Evolutionary conservation across 495 filamentous ascomycete genomes (phyloP).

Genomic region (Xylaria venustula): DNA sequence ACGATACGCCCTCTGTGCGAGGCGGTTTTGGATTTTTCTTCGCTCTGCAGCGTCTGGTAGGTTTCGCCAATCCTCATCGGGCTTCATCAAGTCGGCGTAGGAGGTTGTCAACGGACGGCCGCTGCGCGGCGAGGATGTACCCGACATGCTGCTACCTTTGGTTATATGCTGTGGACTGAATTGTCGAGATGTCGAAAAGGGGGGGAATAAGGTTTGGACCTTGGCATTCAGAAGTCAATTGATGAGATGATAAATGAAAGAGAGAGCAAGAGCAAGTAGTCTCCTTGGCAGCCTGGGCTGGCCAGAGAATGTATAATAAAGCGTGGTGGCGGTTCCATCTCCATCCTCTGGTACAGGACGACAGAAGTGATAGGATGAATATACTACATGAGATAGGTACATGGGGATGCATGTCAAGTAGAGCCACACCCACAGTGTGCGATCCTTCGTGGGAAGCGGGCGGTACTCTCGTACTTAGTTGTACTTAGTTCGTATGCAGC

Average conservation of each 20-base stretch:
- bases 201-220: background rate
- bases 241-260: background rate
- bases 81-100: slow-evolving; percentile 34
- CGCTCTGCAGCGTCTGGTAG: slow-evolving; percentile 35
- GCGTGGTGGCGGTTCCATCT: slow-evolving; percentile 9
- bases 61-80: slow-evolving; percentile 33
- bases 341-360: slow-evolving; percentile 1
- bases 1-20: slow-evolving; percentile 41
- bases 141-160: slow-evolving; percentile 22
- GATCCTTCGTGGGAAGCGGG: slow-evolving; percentile 11
- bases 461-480: background rate
- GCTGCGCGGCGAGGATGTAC: slow-evolving; percentile 31
- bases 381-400: slow-evolving; percentile 5
- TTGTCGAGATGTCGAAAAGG: background rate
- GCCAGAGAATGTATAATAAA: slow-evolving; percentile 14
- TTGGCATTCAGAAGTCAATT: background rate
- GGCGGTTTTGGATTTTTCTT: slow-evolving; percentile 38
- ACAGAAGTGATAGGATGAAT: slow-evolving; percentile 1
- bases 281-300: background rate
- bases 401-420: slow-evolving; percentile 8
- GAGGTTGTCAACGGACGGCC: slow-evolving; percentile 34
- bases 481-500: slow-evolving; percentile 12
- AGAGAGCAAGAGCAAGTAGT: background rate
- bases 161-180: background rate
- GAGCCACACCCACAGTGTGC: slow-evolving; percentile 12